Evolutionary conservation across 2,329 filamentous ascomycete species (phyloP), one percentile per base, ranked within the genome.

Genomic region (Trichophyton simii): DNA sequence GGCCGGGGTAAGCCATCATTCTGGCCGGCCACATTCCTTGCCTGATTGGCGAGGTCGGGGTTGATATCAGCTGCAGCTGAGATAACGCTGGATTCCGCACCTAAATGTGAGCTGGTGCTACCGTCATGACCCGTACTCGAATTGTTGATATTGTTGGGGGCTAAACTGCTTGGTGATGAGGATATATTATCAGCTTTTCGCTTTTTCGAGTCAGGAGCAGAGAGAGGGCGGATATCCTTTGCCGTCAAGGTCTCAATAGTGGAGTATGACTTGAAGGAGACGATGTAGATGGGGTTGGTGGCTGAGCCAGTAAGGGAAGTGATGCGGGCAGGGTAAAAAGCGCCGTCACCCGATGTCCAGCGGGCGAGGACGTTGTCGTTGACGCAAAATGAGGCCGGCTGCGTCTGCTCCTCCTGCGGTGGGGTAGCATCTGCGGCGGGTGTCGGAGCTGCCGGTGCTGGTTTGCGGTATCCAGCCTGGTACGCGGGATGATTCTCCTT

Each of bases 271-370:
- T 95, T 92, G 80, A 97, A 99, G 68, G 88, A 94, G 73, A 99
- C 91, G 57, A 89, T 87, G 73, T 96, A 99, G 65, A 96, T 89
- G 41, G 91, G 92, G 59, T 89, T 88, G 50, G 85, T 88, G n/a
- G 87, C 86, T 7, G 91, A 96, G 62, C 94, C 94, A 22, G 92
- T 96, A 68, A 96, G 91, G 59, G 88, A 91, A 59, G 90, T 92
- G 73, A 99, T 95, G 69, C 89, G 87, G 48, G 91, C 94, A 54
- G 90, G 87, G 76, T 97, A 97, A 76, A 91, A 96, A 25, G 83
- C 83, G 70, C 88, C 90, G 75, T 99, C 94, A 60, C 90, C 91
- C 8, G 89, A 88, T 55, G 87, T 78, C 89, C 91, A 99, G 75
- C 92, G 91, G 55, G 92, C 94, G 73, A 94, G 80, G 60, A 96